These are phyloP conservation scores for Kodamaea alishanica DNA, from an alignment of 1,139 yeast genomes.

Conservation along the genomic window DNA sequence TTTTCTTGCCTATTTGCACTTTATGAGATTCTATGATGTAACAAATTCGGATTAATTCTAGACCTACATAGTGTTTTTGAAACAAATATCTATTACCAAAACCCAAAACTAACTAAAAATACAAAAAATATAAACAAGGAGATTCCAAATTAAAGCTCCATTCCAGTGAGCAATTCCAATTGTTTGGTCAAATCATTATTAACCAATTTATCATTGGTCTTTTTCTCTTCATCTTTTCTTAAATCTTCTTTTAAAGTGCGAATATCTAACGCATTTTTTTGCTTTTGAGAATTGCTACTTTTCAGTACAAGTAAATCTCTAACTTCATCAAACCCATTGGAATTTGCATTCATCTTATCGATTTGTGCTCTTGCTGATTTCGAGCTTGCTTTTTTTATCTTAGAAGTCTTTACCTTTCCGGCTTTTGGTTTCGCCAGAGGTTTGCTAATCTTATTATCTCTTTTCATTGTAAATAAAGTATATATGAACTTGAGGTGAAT, in stretches of 20 bases:
- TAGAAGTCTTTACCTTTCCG: constrained; percentile 12
- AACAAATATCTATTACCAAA: no score
- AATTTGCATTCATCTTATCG: constrained; percentile 40
- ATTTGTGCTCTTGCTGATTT: constrained; percentile 41
- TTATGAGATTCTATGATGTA: no score
- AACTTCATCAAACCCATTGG: constrained; percentile 37
- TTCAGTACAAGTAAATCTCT: constrained; percentile 18
- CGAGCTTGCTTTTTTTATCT: constrained; percentile 18
- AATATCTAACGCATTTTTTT: constrained; percentile 29
- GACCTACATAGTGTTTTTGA: no score
- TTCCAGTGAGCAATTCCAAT: constrained; percentile 55
- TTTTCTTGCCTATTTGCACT: no score
- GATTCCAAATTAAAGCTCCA: constrained; percentile 30
- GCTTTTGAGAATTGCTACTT: constrained; percentile 6
- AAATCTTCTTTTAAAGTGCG: constrained; percentile 40
- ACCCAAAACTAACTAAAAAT: no score
- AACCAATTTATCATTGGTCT: constrained; percentile 37
- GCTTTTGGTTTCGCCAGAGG: background rate
- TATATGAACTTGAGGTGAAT: background rate
- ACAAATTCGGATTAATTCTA: no score
- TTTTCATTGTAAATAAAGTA: background rate
- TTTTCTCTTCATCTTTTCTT: constrained; percentile 35
- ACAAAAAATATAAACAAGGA: no score
- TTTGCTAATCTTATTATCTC: background rate
- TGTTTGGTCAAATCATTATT: constrained; percentile 54